These are phyloP conservation scores for Alternaria panax DNA, from an alignment of 2,329 filamentous ascomycete species.

Conservation along the genomic window DNA sequence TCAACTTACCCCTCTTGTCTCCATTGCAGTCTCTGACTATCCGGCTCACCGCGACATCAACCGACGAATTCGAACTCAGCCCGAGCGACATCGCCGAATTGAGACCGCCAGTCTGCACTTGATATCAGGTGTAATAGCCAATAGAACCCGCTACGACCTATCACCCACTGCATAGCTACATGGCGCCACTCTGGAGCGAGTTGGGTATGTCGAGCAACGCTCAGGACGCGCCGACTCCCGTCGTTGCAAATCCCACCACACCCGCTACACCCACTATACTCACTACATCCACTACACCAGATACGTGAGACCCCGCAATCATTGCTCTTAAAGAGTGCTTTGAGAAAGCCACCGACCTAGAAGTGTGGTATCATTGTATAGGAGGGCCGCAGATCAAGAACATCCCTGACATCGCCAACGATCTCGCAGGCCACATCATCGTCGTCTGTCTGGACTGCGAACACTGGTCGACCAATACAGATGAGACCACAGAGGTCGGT, in stretches of 20 bases:
- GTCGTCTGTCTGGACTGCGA: slow-evolving; percentile 35
- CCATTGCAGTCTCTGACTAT: background rate
- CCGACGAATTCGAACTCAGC: background rate
- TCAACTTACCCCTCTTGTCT: background rate
- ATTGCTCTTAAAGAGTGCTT: slow-evolving; percentile 4
- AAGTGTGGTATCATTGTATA: slow-evolving; percentile 12
- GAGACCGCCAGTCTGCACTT: background rate
- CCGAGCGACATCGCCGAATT: background rate
- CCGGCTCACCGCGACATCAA: background rate
- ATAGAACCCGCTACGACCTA: background rate
- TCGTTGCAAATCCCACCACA: background rate
- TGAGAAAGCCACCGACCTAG: slow-evolving; percentile 6
- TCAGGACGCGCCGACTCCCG: background rate
- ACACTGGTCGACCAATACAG: slow-evolving; percentile 29
- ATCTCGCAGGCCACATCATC: slow-evolving; percentile 21
- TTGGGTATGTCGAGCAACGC: background rate
- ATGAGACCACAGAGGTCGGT: slow-evolving; percentile 34
- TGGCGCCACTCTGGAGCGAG: background rate
- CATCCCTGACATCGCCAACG: slow-evolving; percentile 8
- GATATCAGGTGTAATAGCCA: background rate
- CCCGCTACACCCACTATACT: background rate
- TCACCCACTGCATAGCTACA: background rate
- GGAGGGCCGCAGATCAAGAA: background rate
- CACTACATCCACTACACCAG: background rate
- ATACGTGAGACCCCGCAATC: background rate